phyloP scores from a whole-genome alignment of 1,139 yeast genomes.

The Chernovozyma aurita region DNA sequence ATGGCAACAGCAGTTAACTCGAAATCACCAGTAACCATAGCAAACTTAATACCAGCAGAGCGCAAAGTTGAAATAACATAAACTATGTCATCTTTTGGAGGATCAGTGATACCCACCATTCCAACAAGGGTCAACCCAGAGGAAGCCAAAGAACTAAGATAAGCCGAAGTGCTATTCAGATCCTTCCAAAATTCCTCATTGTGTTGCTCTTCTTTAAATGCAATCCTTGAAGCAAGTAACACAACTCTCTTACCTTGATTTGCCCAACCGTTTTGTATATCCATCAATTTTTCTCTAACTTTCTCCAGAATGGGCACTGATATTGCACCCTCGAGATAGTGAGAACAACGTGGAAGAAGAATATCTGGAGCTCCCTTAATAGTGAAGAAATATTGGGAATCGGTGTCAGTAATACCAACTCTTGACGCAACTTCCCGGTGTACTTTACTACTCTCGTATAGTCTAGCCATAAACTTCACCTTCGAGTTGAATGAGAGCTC shows the following conservation, averaged over 20 bases:
- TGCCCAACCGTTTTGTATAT: constrained; percentile 36
- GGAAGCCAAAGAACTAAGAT: constrained; percentile 6
- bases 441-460: constrained; percentile 14
- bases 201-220: constrained; percentile 12
- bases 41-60: constrained; percentile 46
- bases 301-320: constrained; percentile 12
- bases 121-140: constrained; percentile 32
- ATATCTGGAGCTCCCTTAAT: constrained; percentile 53
- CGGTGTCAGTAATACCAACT: constrained; percentile 7
- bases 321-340: constrained; percentile 13
- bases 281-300: constrained; percentile 14
- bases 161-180: constrained; percentile 1
- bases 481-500: constrained; percentile 46
- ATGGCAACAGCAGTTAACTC: constrained; percentile 51
- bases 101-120: constrained; percentile 47
- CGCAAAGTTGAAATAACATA: constrained; percentile 34
- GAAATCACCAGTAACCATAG: constrained; percentile 55
- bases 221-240: constrained; percentile 27
- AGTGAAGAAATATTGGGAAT: constrained; percentile 20
- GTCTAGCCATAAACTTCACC: constrained; percentile 43
- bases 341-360: constrained; percentile 29
- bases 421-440: constrained; percentile 9
- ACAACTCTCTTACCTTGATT: constrained; percentile 44
- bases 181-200: constrained; percentile 4
- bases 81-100: constrained; percentile 44